Percentiles rank a stretch among this genome's conserved stretches.
These are phyloP conservation scores for Pseudonitzschia pungens DNA, from an alignment of 108 stramenopile species.

Conservation along the genomic window DNA sequence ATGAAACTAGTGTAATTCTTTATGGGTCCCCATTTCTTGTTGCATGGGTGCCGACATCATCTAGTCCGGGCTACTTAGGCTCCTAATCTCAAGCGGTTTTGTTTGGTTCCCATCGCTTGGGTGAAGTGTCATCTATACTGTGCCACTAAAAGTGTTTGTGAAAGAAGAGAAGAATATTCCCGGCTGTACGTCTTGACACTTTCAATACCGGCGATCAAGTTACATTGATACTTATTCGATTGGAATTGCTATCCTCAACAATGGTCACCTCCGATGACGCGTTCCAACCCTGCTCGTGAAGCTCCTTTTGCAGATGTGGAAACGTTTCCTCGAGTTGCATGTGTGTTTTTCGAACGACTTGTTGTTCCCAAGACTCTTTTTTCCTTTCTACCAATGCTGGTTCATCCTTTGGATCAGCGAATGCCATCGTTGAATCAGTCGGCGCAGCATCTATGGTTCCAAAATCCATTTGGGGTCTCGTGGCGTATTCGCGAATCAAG, in stretches of 20 bases:
- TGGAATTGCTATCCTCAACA: conserved; percentile 19
- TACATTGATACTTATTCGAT: conserved; percentile 5
- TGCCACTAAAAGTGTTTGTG: no score
- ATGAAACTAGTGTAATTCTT: no score
- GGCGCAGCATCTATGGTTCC: not conserved
- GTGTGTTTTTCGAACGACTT: not conserved
- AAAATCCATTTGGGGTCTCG: no score
- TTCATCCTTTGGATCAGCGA: not conserved
- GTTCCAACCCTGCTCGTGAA: conserved; percentile 26
- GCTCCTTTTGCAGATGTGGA: conserved; percentile 14
- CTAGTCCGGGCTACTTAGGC: no score
- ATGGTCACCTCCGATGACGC: conserved; percentile 18
- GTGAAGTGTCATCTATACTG: no score
- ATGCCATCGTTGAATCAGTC: not conserved
- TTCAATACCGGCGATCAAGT: not conserved
- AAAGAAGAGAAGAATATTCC: no score
- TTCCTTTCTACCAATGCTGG: not conserved
- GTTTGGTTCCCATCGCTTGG: no score
- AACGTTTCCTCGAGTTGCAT: conserved; percentile 1
- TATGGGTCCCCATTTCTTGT: no score
- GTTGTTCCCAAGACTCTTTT: not conserved
- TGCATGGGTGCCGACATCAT: no score
- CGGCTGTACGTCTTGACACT: no score
- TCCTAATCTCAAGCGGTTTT: no score
- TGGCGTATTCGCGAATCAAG: conserved; percentile 13